Evolutionary conservation across 2,329 filamentous ascomycete species (phyloP).

Genomic region (Xylariaceae sp.): DNA sequence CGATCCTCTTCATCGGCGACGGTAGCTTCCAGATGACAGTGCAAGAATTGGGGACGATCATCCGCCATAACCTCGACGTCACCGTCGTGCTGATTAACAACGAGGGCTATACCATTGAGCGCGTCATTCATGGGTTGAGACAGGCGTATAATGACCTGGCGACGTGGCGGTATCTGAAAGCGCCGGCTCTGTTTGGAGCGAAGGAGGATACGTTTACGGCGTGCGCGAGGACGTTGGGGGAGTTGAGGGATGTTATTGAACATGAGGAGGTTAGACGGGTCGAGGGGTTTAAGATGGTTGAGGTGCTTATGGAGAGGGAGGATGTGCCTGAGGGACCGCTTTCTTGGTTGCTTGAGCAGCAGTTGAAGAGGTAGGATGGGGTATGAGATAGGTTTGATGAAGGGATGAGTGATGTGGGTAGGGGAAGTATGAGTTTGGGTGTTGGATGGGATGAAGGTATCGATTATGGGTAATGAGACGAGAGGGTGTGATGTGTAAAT

Average conservation of each 20-base stretch:
- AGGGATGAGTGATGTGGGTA: too few relatives aligned
- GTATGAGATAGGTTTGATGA: too few relatives aligned
- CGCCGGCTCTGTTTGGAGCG: conserved; percentile 45
- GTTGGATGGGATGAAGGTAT: too few relatives aligned
- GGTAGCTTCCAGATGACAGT: conserved; percentile 62
- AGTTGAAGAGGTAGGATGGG: neutral
- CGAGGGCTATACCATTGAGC: conserved; percentile 54
- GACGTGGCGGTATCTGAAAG: conserved; percentile 47
- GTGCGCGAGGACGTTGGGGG: conserved; percentile 40
- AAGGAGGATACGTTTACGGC: conserved; percentile 36
- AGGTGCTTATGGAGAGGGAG: conserved; percentile 32
- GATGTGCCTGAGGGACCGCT: conserved; percentile 28
- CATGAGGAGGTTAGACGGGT: conserved; percentile 19
- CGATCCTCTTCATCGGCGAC: conserved; percentile 56
- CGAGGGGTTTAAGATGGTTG: conserved; percentile 32
- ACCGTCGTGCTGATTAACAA: conserved; percentile 54
- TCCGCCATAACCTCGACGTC: conserved; percentile 46
- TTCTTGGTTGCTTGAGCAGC: conserved; percentile 10
- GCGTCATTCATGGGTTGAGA: conserved; percentile 50
- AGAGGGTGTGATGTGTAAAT: too few relatives aligned
- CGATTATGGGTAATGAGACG: too few relatives aligned
- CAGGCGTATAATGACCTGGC: conserved; percentile 51
- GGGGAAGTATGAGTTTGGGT: too few relatives aligned
- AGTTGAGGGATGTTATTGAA: conserved; percentile 37
- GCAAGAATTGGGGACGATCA: conserved; percentile 61